These are phyloP conservation scores for Agaricales sp. DNA, from an alignment of 1,284 basidiomycete genomes.

Conservation along the genomic window DNA sequence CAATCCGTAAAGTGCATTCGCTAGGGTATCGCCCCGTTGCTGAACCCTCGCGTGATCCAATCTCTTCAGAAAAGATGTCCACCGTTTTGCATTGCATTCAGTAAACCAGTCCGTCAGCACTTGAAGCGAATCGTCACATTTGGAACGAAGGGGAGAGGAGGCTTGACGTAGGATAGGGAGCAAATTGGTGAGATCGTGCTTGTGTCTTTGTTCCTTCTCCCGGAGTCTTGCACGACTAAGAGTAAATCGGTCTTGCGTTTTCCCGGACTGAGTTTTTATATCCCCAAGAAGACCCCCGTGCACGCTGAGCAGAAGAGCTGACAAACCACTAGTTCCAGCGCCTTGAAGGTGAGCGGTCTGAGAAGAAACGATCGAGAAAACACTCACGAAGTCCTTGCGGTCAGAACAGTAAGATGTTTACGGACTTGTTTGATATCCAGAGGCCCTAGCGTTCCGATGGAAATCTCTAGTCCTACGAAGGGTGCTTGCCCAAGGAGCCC, in stretches of 20 bases:
- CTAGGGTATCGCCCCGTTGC: slow-evolving; percentile 17
- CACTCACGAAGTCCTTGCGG: slow-evolving; percentile 31
- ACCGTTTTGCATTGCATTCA: slow-evolving; percentile 23
- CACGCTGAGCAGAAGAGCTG: background rate
- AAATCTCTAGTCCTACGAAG: slow-evolving; percentile 43
- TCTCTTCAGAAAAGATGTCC: slow-evolving; percentile 19
- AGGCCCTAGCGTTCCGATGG: slow-evolving; percentile 42
- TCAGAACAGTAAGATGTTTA: slow-evolving; percentile 29
- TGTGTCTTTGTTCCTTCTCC: slow-evolving; percentile 3
- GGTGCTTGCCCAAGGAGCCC: slow-evolving; percentile 28
- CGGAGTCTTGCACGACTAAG: background rate
- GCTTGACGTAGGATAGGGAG: slow-evolving; percentile 25
- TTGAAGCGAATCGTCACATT: slow-evolving; percentile 17
- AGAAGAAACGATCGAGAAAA: background rate
- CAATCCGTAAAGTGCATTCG: slow-evolving; percentile 13
- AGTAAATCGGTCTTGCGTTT: background rate
- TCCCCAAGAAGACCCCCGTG: background rate
- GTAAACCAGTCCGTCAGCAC: slow-evolving; percentile 21
- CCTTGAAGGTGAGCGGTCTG: background rate
- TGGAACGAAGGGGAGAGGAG: slow-evolving; percentile 21
- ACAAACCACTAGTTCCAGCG: background rate
- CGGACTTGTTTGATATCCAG: slow-evolving; percentile 37
- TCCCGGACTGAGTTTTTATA: background rate
- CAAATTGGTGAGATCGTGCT: slow-evolving; percentile 12
- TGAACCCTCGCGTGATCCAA: slow-evolving; percentile 12